phyloP scores from a whole-genome alignment of 2,329 filamentous ascomycete species.

The Fusarium guadeloupense region DNA sequence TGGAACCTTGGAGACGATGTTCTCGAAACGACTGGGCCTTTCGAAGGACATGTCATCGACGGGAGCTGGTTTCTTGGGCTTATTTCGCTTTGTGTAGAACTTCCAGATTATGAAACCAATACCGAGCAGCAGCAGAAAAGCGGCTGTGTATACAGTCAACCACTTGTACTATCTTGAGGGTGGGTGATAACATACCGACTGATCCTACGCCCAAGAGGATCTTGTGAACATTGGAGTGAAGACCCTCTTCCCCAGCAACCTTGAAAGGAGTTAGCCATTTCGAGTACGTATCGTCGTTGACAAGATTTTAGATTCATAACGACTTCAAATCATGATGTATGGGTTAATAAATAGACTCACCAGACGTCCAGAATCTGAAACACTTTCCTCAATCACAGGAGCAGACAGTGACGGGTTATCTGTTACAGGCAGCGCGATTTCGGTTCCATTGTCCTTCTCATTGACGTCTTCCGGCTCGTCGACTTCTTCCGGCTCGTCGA shows the following conservation, averaged over 20 bases:
- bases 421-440: slow-evolving; percentile 4
- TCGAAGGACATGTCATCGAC: slow-evolving; percentile 35
- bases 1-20: slow-evolving; percentile 48
- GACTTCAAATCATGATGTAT: neutral
- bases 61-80: slow-evolving; percentile 10
- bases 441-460: neutral
- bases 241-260: slow-evolving; percentile 15
- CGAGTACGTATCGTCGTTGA: neutral
- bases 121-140: slow-evolving; percentile 34
- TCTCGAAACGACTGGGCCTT: slow-evolving; percentile 36
- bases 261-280: slow-evolving; percentile 19
- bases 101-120: slow-evolving; percentile 41
- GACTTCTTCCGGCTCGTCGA: neutral
- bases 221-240: slow-evolving; percentile 40
- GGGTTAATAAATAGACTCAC: slow-evolving; percentile 25
- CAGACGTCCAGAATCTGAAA: slow-evolving; percentile 16
- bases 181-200: slow-evolving; percentile 30
- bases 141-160: slow-evolving; percentile 24
- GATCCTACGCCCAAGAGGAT: slow-evolving; percentile 37
- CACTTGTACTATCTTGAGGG: neutral
- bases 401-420: slow-evolving; percentile 14
- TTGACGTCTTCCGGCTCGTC: neutral
- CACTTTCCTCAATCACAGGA: slow-evolving; percentile 21
- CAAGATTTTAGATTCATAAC: neutral
- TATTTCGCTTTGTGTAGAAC: slow-evolving; percentile 18